Conservation (phyloP, 768 basidiomycete species). For the Lepiota venenata region DNA sequence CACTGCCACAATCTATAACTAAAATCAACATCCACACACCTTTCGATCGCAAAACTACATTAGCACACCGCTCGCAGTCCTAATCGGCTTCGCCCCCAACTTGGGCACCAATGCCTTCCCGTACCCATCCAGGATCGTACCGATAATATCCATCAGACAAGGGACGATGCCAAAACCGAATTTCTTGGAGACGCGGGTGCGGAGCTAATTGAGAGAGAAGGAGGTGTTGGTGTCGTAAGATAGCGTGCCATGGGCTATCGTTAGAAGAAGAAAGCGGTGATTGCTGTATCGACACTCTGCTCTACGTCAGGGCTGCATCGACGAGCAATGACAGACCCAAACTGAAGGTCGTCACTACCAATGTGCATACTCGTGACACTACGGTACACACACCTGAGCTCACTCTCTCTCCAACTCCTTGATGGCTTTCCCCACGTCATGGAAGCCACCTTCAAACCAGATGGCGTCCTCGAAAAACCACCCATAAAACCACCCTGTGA, state of each 20-base stretch:
- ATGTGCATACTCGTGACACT: constrained; percentile 42
- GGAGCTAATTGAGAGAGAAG: constrained; percentile 85
- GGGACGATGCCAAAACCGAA: constrained; percentile 85
- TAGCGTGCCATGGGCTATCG: too few species aligned
- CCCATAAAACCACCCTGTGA: constrained; percentile 46
- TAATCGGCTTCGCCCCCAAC: constrained; percentile 88
- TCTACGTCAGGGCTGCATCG: neutral
- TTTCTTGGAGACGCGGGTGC: constrained; percentile 88
- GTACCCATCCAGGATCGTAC: constrained; percentile 96
- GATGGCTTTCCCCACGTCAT: constrained; percentile 68
- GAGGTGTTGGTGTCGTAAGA: constrained; percentile 80
- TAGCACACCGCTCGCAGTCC: constrained; percentile 98
- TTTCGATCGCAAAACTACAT: neutral
- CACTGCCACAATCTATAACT: constrained; percentile 91
- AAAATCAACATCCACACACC: too few species aligned
- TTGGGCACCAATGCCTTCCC: constrained; percentile 89
- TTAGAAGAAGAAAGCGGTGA: too few species aligned
- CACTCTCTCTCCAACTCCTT: constrained; percentile 39
- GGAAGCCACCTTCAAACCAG: constrained; percentile 58
- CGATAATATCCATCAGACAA: constrained; percentile 94
- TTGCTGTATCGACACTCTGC: constrained; percentile 2
- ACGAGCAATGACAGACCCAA: constrained; percentile 50
- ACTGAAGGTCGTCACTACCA: constrained; percentile 64
- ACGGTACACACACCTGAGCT: neutral
- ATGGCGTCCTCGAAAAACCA: constrained; percentile 54